Evolutionary conservation across 106 monocot genomes (phyloP).

Genomic region (Phalaenopsis aphrodite): DNA sequence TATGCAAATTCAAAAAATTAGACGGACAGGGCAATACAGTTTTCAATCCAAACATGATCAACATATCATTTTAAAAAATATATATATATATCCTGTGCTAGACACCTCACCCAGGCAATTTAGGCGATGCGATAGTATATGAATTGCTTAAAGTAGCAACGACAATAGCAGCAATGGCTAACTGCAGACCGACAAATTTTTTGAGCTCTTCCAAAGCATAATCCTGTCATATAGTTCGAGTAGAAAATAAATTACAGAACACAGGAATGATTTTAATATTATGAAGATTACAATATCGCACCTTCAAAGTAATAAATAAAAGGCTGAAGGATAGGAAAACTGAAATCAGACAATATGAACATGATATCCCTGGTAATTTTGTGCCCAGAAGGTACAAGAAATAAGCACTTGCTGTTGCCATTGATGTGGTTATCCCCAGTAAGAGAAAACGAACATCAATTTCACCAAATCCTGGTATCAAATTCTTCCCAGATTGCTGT

Average conservation of each 20-base stretch:
- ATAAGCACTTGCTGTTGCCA: conserved; percentile 95
- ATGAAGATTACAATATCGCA: conserved; percentile 13
- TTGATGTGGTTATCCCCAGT: conserved; percentile 58
- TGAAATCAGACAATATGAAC: conserved; percentile 78
- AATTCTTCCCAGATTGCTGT: conserved; percentile 39
- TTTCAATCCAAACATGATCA: not conserved
- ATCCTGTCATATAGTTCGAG: conserved; percentile 27
- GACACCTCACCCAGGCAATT: conserved; percentile 29
- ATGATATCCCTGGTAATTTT: conserved; percentile 57
- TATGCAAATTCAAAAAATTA: not conserved
- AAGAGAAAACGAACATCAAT: conserved; percentile 42
- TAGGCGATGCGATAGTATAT: conserved; percentile 37
- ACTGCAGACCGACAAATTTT: conserved; percentile 58
- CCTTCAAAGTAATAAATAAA: conserved; percentile 64
- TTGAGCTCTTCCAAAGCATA: conserved; percentile 61
- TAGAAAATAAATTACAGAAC: not conserved
- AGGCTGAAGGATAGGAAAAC: conserved; percentile 76
- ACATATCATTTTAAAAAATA: not conserved
- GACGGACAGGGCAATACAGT: not conserved
- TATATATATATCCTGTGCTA: not conserved
- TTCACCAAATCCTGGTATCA: conserved; percentile 32
- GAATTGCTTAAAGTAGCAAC: conserved; percentile 63
- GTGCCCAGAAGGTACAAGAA: conserved; percentile 85
- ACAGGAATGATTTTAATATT: not conserved
- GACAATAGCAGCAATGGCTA: conserved; percentile 49